Conservation (phyloP, 345 rosid genomes). For the Gossypium longicalyx region DNA sequence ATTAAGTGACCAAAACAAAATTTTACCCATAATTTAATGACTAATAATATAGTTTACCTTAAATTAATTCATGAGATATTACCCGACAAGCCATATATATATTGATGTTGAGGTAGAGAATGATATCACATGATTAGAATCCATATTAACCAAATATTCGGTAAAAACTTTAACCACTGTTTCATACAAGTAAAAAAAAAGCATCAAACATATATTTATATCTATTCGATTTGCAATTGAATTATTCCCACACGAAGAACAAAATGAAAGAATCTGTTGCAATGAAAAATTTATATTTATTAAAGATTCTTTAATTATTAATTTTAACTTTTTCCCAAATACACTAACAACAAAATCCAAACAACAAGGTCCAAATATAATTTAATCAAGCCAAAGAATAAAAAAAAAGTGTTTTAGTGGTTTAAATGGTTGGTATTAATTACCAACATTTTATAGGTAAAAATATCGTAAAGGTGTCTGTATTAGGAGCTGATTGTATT, state of each 20-base stretch:
- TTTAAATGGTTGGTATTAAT: background rate
- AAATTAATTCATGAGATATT: background rate
- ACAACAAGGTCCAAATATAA: background rate
- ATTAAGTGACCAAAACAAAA: too few species aligned
- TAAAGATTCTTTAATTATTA: background rate
- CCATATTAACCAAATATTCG: too few species aligned
- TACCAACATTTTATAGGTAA: too few species aligned
- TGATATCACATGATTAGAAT: accelerated
- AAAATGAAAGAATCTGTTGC: background rate
- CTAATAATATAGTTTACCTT: too few species aligned
- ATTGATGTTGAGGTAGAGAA: background rate
- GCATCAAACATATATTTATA: too few species aligned
- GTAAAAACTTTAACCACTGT: too few species aligned
- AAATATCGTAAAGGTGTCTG: accelerated
- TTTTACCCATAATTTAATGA: too few species aligned
- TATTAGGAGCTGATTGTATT: too few species aligned
- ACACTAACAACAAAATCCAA: background rate
- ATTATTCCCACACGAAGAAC: background rate
- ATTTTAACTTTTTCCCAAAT: background rate
- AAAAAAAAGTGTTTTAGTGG: background rate
- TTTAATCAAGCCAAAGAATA: background rate
- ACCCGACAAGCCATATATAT: background rate
- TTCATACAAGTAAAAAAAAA: accelerated
- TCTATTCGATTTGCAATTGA: too few species aligned
- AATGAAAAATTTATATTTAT: background rate